Conservation (phyloP, 306 rosid genomes). For the Boehmeria nivea region DNA sequence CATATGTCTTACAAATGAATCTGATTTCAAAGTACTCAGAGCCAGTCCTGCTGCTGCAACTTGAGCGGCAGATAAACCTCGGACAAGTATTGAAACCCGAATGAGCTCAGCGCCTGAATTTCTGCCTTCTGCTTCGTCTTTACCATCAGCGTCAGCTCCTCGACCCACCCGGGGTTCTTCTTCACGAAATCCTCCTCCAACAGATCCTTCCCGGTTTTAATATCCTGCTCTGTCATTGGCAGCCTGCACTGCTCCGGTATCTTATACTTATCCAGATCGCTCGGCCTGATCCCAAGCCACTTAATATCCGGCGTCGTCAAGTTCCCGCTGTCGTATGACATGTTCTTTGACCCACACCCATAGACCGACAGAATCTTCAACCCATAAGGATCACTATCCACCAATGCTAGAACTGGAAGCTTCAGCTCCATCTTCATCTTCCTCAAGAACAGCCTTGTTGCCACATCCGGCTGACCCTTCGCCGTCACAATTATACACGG, state of each 20-base stretch:
- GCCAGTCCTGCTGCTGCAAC: constrained; percentile 88
- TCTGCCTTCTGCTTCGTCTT: constrained; percentile 96
- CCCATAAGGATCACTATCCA: constrained; percentile 92
- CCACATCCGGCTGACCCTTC: constrained; percentile 85
- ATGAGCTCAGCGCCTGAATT: constrained; percentile 87
- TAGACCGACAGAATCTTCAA: constrained; percentile 80
- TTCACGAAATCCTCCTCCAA: constrained; percentile 92
- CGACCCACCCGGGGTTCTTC: constrained; percentile 96
- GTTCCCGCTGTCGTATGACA: constrained; percentile 90
- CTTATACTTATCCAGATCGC: constrained; percentile 89
- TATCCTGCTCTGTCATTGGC: constrained; percentile 95
- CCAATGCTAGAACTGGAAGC: constrained; percentile 82
- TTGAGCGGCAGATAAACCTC: constrained; percentile 87
- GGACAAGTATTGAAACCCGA: constrained; percentile 83
- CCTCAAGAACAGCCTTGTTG: constrained; percentile 79
- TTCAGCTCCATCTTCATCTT: constrained; percentile 86
- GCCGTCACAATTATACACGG: constrained; percentile 79
- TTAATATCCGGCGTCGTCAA: constrained; percentile 92
- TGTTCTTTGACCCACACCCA: constrained; percentile 89
- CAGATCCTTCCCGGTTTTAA: constrained; percentile 90
- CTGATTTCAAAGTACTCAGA: constrained; percentile 33
- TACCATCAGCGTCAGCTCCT: constrained; percentile 84
- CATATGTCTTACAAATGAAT: constrained; percentile 5
- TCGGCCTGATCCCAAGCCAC: constrained; percentile 87
- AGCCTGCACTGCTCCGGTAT: constrained; percentile 89